These are phyloP conservation scores for Plasmodium fragile DNA, from an alignment of 169 alveolate species.

Conservation along the genomic window DNA sequence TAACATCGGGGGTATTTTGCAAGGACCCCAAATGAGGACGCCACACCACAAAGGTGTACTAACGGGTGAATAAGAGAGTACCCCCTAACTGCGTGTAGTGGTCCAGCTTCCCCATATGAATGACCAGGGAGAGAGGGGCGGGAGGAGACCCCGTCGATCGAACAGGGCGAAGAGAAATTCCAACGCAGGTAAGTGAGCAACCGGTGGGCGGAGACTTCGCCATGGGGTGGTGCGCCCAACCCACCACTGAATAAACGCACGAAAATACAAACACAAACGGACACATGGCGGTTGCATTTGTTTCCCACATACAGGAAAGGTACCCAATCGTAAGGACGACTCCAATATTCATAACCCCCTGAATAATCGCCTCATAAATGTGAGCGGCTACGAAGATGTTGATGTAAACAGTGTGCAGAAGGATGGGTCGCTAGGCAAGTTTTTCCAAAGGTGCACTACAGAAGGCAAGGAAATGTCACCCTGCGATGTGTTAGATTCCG, in stretches of 20 bases:
- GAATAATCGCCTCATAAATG: background rate
- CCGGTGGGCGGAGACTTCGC: background rate
- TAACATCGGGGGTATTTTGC: background rate
- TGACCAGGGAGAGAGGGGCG: background rate
- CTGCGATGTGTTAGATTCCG: background rate
- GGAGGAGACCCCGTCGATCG: background rate
- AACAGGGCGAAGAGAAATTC: background rate
- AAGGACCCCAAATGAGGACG: background rate
- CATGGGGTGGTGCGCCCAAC: background rate
- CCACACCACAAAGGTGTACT: background rate
- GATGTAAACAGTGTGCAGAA: background rate
- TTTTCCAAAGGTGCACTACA: background rate
- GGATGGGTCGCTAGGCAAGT: background rate
- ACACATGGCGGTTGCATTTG: background rate
- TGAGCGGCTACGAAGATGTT: background rate
- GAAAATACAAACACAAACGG: background rate
- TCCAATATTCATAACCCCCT: background rate
- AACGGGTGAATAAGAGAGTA: background rate
- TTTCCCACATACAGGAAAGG: background rate
- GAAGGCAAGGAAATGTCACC: background rate
- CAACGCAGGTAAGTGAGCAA: background rate
- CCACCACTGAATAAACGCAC: background rate
- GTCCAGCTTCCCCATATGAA: background rate
- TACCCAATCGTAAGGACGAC: background rate
- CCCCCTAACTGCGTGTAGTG: background rate